Base-by-base conservation (phyloP, 371 early-diverging fungal species). In the Apophysomyces trapeziformis region DNA sequence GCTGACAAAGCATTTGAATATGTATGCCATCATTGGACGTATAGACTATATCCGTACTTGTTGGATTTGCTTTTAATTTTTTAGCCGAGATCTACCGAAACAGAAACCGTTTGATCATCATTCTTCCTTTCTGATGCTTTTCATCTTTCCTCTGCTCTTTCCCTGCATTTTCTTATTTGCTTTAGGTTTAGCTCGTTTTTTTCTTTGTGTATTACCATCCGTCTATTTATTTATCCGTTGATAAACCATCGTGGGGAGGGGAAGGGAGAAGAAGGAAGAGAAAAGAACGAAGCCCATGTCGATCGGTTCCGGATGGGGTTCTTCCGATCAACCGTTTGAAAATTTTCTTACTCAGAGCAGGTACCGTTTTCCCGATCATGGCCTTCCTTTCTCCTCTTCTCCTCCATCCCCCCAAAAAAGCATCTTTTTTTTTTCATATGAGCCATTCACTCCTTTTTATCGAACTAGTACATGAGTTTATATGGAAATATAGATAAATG, bases 21-120 rank as follows among this genome's bases (percentile, higher is more conserved):
- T 26, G 32, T 2, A 2, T 26, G 32, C 2, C 3, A 26, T 26
- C 32, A 26, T 26, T 26, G 2, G 3, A 26, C 32, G 2, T 26
- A 26, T 56, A 6, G 32, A 56, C 16, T 16, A 56, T 56, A 14
- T 14, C 43, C 43, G 43, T 43, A 3, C 14, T 43, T 43, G 14
- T 43, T 43, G 43, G 43, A 45, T 45, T 45, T 45, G 16, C 16
- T 45, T 45, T n/a, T 18, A 12, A 45, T 45, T 13, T 45, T 45
- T 45, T 2, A 45, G 46, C 46, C 46, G 46, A 45, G 46, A 45
- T 45, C 46, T 45, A 18, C 46, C 46, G 46, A 45, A 45, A 43
- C 9, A 43, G 14, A 43, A 43, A 43, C 13, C 46, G 16, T 4
- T 14, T 45, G 46, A 45, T 45, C 46, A 18, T 12, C 43, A 13